Conservation (phyloP, 2,329 filamentous ascomycete species). For the Aphanoascus verrucosus region DNA sequence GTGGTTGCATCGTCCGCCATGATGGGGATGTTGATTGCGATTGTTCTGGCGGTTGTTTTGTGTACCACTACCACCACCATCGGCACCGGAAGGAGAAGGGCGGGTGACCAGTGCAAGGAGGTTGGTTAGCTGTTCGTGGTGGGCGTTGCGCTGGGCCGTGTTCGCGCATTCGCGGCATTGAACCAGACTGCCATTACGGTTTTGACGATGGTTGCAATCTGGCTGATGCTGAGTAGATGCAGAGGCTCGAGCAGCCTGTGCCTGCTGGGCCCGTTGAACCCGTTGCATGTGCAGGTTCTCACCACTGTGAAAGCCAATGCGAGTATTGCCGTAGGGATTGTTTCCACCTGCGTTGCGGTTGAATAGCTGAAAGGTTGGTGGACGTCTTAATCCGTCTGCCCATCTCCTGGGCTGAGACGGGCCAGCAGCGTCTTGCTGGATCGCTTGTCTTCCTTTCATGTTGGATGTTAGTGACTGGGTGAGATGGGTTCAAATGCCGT, state of each 20-base stretch:
- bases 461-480: not conserved
- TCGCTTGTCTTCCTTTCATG: not conserved
- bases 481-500: not conserved
- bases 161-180: no score
- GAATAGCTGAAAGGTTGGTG: not conserved
- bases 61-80: no score
- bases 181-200: not conserved
- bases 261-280: not conserved
- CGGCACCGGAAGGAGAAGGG: no score
- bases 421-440: not conserved
- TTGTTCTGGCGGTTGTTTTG: no score
- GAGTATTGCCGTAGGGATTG: not conserved
- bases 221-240: not conserved
- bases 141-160: no score
- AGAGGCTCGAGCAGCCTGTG: not conserved
- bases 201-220: not conserved
- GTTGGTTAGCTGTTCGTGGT: no score
- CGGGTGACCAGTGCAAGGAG: no score
- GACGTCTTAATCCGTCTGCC: not conserved
- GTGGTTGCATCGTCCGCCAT: no score
- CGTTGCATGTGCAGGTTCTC: conserved; percentile 3
- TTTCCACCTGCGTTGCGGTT: not conserved
- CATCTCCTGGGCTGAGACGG: not conserved
- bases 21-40: no score
- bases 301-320: not conserved